phyloP scores from a whole-genome alignment of 257 asterid species.

The Nicotiana paniculata region DNA sequence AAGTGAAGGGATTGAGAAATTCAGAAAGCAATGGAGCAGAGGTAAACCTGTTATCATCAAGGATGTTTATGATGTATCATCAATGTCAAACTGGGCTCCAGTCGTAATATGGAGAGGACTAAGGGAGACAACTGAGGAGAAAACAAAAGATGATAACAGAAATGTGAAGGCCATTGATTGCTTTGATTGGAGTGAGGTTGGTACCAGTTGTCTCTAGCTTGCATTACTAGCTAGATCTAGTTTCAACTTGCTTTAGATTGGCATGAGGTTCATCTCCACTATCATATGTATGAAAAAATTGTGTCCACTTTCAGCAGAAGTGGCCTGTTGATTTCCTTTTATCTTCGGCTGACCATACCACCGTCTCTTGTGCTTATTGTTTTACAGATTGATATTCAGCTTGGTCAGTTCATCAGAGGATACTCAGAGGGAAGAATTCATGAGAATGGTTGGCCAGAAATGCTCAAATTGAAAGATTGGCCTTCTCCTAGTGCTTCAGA shows the following conservation, averaged over 20 bases:
- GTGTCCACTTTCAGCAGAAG: background rate
- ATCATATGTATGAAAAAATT: constrained; percentile 1
- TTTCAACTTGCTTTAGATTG: background rate
- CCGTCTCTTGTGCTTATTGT: constrained; percentile 20
- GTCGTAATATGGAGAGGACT: constrained; percentile 71
- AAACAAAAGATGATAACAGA: constrained; percentile 57
- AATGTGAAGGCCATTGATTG: constrained; percentile 76
- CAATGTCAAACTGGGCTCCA: constrained; percentile 79
- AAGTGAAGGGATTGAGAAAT: constrained; percentile 64
- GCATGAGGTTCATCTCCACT: background rate
- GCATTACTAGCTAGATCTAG: background rate
- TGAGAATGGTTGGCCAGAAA: constrained; percentile 61
- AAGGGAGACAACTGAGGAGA: constrained; percentile 75
- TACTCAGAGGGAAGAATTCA: constrained; percentile 71
- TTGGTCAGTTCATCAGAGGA: constrained; percentile 81
- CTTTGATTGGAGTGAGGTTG: constrained; percentile 68
- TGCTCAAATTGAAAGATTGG: constrained; percentile 94
- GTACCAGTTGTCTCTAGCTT: background rate
- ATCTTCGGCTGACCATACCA: constrained; percentile 13
- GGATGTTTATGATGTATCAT: constrained; percentile 66
- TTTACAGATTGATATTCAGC: constrained; percentile 67
- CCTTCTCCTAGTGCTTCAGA: constrained; percentile 92
- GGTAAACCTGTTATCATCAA: constrained; percentile 78
- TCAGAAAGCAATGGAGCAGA: constrained; percentile 73
- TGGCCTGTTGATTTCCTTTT: background rate